These are phyloP conservation scores for Penicillium sp. DNA, from an alignment of 2,329 filamentous ascomycete genomes.

Conservation along the genomic window DNA sequence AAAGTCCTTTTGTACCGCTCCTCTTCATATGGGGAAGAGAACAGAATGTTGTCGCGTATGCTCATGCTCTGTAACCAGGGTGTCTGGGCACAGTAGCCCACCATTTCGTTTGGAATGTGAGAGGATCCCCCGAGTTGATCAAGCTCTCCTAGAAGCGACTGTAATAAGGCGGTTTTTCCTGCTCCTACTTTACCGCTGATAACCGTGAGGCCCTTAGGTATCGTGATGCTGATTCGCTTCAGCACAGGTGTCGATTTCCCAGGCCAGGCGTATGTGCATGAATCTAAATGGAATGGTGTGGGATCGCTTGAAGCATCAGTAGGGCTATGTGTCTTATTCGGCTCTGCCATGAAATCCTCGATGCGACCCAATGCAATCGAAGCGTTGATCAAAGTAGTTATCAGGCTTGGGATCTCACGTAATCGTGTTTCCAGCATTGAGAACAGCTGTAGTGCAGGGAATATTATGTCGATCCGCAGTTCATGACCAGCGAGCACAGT, in stretches of 20 bases:
- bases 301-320: slow-evolving; percentile 32
- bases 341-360: slow-evolving; percentile 84
- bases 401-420: slow-evolving; percentile 73
- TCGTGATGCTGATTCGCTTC: slow-evolving; percentile 57
- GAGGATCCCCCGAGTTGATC: slow-evolving; percentile 58
- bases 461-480: slow-evolving; percentile 79
- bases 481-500: slow-evolving; percentile 70
- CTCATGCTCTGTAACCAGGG: slow-evolving; percentile 73
- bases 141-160: slow-evolving; percentile 63
- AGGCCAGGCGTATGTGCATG: slow-evolving; percentile 80
- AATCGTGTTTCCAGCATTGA: slow-evolving; percentile 73
- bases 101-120: slow-evolving; percentile 58
- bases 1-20: slow-evolving; percentile 70
- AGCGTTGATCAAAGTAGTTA: slow-evolving; percentile 78
- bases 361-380: slow-evolving; percentile 81
- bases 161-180: slow-evolving; percentile 66
- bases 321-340: slow-evolving; percentile 73
- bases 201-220: slow-evolving; percentile 62
- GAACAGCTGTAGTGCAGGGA: slow-evolving; percentile 83
- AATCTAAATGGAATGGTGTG: slow-evolving; percentile 50
- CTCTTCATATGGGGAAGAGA: slow-evolving; percentile 70
- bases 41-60: slow-evolving; percentile 70
- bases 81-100: slow-evolving; percentile 68
- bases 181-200: slow-evolving; percentile 67
- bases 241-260: slow-evolving; percentile 64